Base-by-base conservation (phyloP, 371 early-diverging fungal genomes). In the Apophysomyces variabilis region DNA sequence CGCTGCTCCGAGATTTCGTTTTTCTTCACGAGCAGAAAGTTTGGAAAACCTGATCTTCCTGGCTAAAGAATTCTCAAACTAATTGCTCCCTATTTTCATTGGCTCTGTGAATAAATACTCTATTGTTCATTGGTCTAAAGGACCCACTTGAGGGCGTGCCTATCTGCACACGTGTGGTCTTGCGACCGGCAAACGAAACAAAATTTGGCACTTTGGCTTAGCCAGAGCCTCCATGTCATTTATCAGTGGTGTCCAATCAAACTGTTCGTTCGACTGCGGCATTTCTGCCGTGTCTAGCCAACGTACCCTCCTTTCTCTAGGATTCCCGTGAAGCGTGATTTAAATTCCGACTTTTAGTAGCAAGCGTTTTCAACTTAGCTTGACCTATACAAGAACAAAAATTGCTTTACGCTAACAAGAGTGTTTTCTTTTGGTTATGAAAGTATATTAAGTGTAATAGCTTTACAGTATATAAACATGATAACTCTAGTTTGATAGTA, bases 1-100 rank as follows among this genome's bases (percentile, higher is more conserved):
- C 54, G 54, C 54, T 18, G 54, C 54, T 50, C 54, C 54, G 9
- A n/a, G 21, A 50, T 50, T 50, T 50, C 54, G 54, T 21, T 16
- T 50, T 50, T 50, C 21, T 21, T 5, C 54, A 9, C 21, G 21
- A 50, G 21, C 21, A 50, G 54, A 50, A 50, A 18, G 16, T 26
- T n/a, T 18, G 21, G 54, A 50, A 50, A 50, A 50, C 54, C 21
- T 7, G 54, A 50, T 50, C 21, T 50, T 50, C 54, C 21, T 50
- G 21, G 21, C 21, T 26, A 50, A 41, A 41, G 11, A 41, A 41
- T 8, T 8, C 41, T 41, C 6, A 50, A 50, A 21, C 54, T n/a
- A 50, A 26, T 26, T 26, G 32, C 32, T 26, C 32, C 21, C 8
- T 21, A 9, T 18, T n/a, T 9, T 50, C 54, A 50, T 50, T 50